phyloP scores from a whole-genome alignment of 805 yeast species.

The Diddensiella transvaalensis region DNA sequence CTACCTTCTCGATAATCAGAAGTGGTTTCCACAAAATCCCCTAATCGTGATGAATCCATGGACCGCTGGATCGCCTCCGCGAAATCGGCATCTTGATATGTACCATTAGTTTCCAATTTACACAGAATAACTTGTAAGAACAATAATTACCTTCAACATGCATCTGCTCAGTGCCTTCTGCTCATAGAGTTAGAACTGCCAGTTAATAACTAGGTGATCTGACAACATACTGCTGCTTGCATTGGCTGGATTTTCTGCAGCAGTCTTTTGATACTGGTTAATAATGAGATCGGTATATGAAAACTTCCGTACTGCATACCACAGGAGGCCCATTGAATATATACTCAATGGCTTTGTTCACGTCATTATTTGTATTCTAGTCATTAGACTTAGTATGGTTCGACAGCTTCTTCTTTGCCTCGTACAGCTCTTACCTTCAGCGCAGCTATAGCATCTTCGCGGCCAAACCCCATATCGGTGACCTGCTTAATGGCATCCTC shows the following conservation, averaged over 20 bases:
- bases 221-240: not conserved
- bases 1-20: slow-evolving; percentile 4
- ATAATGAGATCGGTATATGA: too few relatives aligned
- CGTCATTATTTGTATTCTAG: slow-evolving; percentile 25
- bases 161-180: not conserved
- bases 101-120: too few relatives aligned
- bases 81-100: slow-evolving; percentile 6
- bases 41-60: slow-evolving; percentile 2
- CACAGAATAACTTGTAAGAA: too few relatives aligned
- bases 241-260: not conserved
- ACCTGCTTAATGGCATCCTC: slow-evolving; percentile 21
- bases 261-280: too few relatives aligned
- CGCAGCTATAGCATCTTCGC: slow-evolving; percentile 28
- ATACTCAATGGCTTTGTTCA: slow-evolving; percentile 29
- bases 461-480: slow-evolving; percentile 32
- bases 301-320: too few relatives aligned
- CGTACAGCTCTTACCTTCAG: slow-evolving; percentile 20
- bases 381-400: not conserved
- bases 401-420: slow-evolving; percentile 1
- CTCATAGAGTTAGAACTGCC: not conserved
- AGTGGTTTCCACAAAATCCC: slow-evolving; percentile 3
- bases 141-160: not conserved
- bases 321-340: slow-evolving; percentile 22
- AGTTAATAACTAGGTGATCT: not conserved
- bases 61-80: slow-evolving; percentile 11